phyloP scores from a whole-genome alignment of 345 rosid species.

The Reutealis trisperma region DNA sequence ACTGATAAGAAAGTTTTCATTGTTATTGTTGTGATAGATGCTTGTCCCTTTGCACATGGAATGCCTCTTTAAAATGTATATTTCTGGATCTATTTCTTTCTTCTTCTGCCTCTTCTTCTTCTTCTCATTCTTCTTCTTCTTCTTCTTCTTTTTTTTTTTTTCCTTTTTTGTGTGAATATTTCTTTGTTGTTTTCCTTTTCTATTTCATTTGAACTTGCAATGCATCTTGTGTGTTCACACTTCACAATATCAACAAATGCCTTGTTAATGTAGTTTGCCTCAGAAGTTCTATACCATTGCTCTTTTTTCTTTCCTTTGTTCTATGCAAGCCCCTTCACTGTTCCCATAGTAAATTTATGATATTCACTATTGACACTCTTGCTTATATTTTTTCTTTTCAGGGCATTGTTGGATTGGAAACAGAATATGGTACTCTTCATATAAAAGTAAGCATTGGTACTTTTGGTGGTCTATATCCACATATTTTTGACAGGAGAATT shows the following conservation, averaged over 20 bases:
- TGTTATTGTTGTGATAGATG: background rate
- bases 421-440: conserved; percentile 74
- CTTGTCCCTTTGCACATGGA: background rate
- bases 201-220: background rate
- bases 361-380: conserved; percentile 8
- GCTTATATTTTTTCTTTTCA: conserved; percentile 24
- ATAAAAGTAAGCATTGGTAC: conserved; percentile 58
- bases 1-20: background rate
- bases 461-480: conserved; percentile 8
- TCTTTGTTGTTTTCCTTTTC: background rate
- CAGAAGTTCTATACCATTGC: background rate
- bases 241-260: background rate
- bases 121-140: too few relatives aligned
- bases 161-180: background rate
- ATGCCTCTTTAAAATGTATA: background rate
- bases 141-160: too few relatives aligned
- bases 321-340: background rate
- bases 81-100: background rate
- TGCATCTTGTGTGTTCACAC: background rate
- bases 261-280: background rate
- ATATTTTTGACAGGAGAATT: background rate
- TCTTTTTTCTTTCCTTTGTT: background rate
- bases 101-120: too few relatives aligned
- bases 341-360: background rate
- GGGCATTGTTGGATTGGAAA: conserved; percentile 88